Evolutionary conservation across 495 filamentous ascomycete genomes (phyloP), one percentile per base, ranked within the genome.

Genomic region (Penicillium soppii): DNA sequence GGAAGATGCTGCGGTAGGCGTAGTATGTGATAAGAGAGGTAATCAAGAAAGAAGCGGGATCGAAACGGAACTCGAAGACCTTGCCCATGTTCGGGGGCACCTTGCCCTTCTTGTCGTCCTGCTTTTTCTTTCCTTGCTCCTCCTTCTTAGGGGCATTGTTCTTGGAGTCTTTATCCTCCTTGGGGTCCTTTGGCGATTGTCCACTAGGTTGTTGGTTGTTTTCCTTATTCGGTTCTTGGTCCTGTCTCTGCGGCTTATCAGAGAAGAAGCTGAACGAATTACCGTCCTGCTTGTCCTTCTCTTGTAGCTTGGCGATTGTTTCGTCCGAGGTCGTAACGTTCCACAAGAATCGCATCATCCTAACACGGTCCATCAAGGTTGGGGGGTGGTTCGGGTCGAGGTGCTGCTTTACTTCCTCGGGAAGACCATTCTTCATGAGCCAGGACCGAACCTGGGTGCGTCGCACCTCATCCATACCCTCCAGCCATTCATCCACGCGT

Each of bases 11-110:
- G 10, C 78, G 76, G 58, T 83, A 85, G 47, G 81, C 57, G 39
- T 85, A 71, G 59, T 86, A 92, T 7, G 83, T 70, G 7, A 87
- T 61, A 46, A 91, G 71, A 6, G 78, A 65, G 36, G 76, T 73
- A 9, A 82, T 62, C 15, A 87, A 53, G 52, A 84, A 72, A 13
- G 80, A 79, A 35, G 66, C 67, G 29, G 74, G 71, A 66, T 88
- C 84, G 48, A 86, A 58, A 38, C 78, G 77, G 61, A 84, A 70
- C 32, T 81, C 74, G 17, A 68, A 64, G 0, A 73, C 58, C n/a
- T 60, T 67, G 26, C 59, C 54, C 36, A 54, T 53, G 26, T 66
- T 56, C 20, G 53, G 43, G 19, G 48, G 39, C 9, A 44, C 23
- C 35, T 54, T 47, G 29, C 55, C 37, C 48, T 66, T 59, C 47